These are phyloP conservation scores for Cyclocybe cylindracea DNA, from an alignment of 768 basidiomycete species.

Conservation along the genomic window DNA sequence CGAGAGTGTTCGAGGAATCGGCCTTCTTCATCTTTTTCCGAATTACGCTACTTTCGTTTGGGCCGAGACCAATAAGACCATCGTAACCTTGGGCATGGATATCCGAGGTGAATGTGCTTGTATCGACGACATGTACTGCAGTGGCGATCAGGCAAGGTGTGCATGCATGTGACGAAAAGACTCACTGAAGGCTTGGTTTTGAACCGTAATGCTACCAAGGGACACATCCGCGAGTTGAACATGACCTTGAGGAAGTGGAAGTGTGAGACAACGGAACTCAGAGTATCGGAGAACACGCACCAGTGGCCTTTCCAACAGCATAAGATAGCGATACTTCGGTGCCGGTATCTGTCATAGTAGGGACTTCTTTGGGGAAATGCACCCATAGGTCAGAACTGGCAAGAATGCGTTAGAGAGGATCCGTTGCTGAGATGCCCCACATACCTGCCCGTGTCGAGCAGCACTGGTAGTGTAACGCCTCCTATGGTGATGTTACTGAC, in stretches of 20 bases:
- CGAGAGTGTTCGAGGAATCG: slow-evolving; percentile 52
- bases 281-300: slow-evolving; percentile 31
- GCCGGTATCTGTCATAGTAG: slow-evolving; percentile 56
- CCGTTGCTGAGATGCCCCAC: slow-evolving; percentile 2
- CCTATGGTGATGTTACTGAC: slow-evolving; percentile 71
- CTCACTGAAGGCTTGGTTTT: slow-evolving; percentile 69
- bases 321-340: slow-evolving; percentile 58
- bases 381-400: slow-evolving; percentile 80
- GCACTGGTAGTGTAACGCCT: slow-evolving; percentile 54
- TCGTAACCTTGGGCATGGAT: slow-evolving; percentile 63
- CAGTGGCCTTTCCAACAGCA: slow-evolving; percentile 66
- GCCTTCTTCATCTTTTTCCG: slow-evolving; percentile 50
- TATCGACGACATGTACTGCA: slow-evolving; percentile 64
- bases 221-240: slow-evolving; percentile 52
- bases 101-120: slow-evolving; percentile 62
- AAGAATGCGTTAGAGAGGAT: slow-evolving; percentile 1
- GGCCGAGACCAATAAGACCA: slow-evolving; percentile 79
- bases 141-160: neutral
- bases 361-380: slow-evolving; percentile 43
- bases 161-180: slow-evolving; percentile 12
- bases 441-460: slow-evolving; percentile 80
- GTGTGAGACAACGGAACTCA: neutral
- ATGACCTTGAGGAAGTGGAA: slow-evolving; percentile 41
- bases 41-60: slow-evolving; percentile 69
- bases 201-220: slow-evolving; percentile 58